These are phyloP conservation scores for Gnomoniopsis sp. DNA, from an alignment of 2,329 filamentous ascomycete genomes.

Conservation along the genomic window DNA sequence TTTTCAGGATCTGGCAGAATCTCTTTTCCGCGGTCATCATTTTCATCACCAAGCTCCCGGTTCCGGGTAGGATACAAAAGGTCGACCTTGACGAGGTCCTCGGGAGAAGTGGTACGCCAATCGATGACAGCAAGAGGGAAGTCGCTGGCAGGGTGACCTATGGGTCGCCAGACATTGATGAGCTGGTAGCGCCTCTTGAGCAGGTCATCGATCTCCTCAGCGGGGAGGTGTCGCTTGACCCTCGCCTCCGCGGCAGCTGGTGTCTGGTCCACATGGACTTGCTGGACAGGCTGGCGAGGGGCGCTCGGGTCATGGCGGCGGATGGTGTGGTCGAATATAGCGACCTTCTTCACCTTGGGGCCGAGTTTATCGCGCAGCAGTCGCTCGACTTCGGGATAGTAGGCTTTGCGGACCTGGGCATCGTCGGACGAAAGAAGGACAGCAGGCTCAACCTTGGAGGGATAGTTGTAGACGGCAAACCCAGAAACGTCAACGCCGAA, in stretches of 20 bases:
- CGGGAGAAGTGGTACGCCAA: constrained; percentile 55
- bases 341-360: constrained; percentile 54
- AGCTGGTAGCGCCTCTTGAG: constrained; percentile 60
- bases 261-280: constrained; percentile 71
- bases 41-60: constrained; percentile 28
- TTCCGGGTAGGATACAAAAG: constrained; percentile 56
- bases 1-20: constrained; percentile 44
- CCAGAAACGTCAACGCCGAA: constrained; percentile 57
- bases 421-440: constrained; percentile 49
- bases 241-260: constrained; percentile 57
- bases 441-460: constrained; percentile 44
- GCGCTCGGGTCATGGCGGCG: constrained; percentile 51
- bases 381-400: constrained; percentile 60
- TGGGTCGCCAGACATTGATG: constrained; percentile 70
- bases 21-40: constrained; percentile 59
- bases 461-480: constrained; percentile 52
- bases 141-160: constrained; percentile 58
- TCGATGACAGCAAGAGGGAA: constrained; percentile 64
- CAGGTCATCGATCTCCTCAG: constrained; percentile 52
- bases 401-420: constrained; percentile 47
- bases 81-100: constrained; percentile 58
- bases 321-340: constrained; percentile 73
- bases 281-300: constrained; percentile 62
- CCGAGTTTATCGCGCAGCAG: constrained; percentile 50
- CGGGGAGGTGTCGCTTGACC: constrained; percentile 57